phyloP scores from a whole-genome alignment of 169 alveolate genomes.

The Plasmodium gonderi region DNA sequence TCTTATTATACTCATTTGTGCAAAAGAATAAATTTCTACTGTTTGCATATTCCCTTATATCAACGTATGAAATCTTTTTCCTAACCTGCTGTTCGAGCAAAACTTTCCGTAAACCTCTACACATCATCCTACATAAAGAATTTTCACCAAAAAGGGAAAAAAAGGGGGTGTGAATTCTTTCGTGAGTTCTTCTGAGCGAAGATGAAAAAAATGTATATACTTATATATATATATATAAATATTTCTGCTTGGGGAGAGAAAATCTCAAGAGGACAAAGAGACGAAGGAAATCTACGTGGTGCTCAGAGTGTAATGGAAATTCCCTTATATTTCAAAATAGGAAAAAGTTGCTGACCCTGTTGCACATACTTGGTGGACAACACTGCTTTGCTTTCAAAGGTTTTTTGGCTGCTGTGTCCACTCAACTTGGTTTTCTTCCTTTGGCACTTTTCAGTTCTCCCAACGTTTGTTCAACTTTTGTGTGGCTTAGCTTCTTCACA shows the following conservation, averaged over 20 bases:
- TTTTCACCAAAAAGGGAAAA: not conserved
- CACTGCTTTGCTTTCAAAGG: not conserved
- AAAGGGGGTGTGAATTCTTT: not conserved
- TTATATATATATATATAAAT: too few relatives aligned
- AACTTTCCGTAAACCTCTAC: constrained; percentile 18
- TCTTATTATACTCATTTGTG: not conserved
- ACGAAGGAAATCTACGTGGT: too few relatives aligned
- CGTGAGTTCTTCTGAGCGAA: not conserved
- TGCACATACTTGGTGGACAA: too few relatives aligned
- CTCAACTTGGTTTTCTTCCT: too few relatives aligned
- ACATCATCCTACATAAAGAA: not conserved
- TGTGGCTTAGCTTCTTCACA: too few relatives aligned
- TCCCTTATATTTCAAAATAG: not conserved
- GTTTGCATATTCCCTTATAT: not conserved
- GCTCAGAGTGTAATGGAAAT: too few relatives aligned
- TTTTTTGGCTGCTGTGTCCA: not conserved
- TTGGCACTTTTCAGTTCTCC: too few relatives aligned
- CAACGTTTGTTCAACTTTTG: too few relatives aligned
- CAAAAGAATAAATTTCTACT: not conserved
- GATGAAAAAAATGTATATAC: not conserved
- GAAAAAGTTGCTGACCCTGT: not conserved
- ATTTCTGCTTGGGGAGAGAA: too few relatives aligned
- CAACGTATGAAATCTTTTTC: not conserved
- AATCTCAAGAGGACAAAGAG: too few relatives aligned
- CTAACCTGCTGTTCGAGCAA: not conserved